A percentile compares a stretch with the other conserved stretches of the same genome.
phyloP scores from a whole-genome alignment of 2,329 filamentous ascomycete genomes.

The Bisporella sp. region DNA sequence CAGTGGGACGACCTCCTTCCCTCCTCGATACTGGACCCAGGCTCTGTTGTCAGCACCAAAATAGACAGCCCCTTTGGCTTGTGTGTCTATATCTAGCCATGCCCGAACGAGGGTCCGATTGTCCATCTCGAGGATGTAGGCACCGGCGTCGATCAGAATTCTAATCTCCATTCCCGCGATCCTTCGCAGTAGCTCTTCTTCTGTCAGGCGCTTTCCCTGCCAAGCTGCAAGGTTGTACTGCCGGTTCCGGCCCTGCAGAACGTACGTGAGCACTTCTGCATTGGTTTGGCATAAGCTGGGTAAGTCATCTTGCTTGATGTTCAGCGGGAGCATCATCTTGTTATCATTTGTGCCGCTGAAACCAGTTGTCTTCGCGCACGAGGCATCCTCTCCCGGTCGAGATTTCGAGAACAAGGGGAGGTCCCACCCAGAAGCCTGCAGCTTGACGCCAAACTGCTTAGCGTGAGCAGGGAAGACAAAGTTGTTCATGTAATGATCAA shows the following conservation, averaged over 20 bases:
- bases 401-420: conserved; percentile 39
- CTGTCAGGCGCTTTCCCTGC: conserved; percentile 33
- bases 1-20: conserved; percentile 12
- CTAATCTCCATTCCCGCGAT: conserved; percentile 35
- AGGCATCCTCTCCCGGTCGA: conserved; percentile 38
- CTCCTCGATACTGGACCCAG: conserved; percentile 12
- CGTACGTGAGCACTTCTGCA: conserved; percentile 53
- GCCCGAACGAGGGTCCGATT: conserved; percentile 26
- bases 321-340: conserved; percentile 50
- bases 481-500: conserved; percentile 56
- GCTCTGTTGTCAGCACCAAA: conserved; percentile 14
- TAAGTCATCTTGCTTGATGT: conserved; percentile 55
- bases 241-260: conserved; percentile 46
- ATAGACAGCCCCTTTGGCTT: conserved; percentile 5
- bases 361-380: conserved; percentile 46
- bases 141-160: conserved; percentile 58
- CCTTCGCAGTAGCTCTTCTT: conserved; percentile 36
- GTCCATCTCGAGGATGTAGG: conserved; percentile 54
- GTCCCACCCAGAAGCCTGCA: conserved; percentile 63
- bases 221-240: conserved; percentile 41
- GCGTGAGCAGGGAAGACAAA: conserved; percentile 60
- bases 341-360: conserved; percentile 70
- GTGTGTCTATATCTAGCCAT: conserved; percentile 14
- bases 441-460: conserved; percentile 55
- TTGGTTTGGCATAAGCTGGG: conserved; percentile 50